phyloP scores from a whole-genome alignment of 805 yeast species.

The Saccharomyces paradoxus region DNA sequence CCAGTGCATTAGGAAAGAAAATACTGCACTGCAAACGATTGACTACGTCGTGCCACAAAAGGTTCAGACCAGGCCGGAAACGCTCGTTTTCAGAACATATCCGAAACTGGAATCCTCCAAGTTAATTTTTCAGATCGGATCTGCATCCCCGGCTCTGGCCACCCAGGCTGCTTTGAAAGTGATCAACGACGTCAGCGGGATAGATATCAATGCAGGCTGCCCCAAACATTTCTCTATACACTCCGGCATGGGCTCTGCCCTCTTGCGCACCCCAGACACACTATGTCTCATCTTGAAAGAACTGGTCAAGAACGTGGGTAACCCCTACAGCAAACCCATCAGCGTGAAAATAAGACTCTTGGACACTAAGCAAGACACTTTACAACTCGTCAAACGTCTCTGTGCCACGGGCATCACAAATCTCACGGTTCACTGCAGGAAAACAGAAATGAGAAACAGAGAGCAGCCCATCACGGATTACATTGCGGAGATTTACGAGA shows the following conservation, averaged over 20 bases:
- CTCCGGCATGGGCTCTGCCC: slow-evolving; percentile 96
- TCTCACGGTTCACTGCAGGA: slow-evolving; percentile 87
- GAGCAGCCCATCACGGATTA: slow-evolving; percentile 72
- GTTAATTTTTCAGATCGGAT: slow-evolving; percentile 85
- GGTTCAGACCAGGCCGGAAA: slow-evolving; percentile 38
- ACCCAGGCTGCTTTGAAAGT: slow-evolving; percentile 79
- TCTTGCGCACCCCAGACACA: slow-evolving; percentile 71
- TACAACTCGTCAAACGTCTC: slow-evolving; percentile 47
- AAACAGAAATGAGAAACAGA: slow-evolving; percentile 79
- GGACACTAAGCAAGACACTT: slow-evolving; percentile 52
- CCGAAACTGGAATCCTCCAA: slow-evolving; percentile 54
- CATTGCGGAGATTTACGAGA: slow-evolving; percentile 49
- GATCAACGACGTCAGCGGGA: slow-evolving; percentile 81
- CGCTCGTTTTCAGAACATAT: slow-evolving; percentile 65
- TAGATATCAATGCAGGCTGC: slow-evolving; percentile 93
- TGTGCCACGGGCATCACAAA: slow-evolving; percentile 76
- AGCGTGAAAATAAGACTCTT: slow-evolving; percentile 84
- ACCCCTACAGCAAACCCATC: slow-evolving; percentile 67
- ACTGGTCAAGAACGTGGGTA: slow-evolving; percentile 74
- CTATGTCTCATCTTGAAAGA: slow-evolving; percentile 59
- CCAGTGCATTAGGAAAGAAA: slow-evolving; percentile 56
- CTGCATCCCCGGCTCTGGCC: slow-evolving; percentile 75
- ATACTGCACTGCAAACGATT: slow-evolving; percentile 47
- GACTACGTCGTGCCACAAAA: slow-evolving; percentile 42
- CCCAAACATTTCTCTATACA: slow-evolving; percentile 94